Percentiles rank a stretch among this genome's conserved stretches.
phyloP scores from a whole-genome alignment of 1,139 yeast species.

The Geotrichum carabidarum region DNA sequence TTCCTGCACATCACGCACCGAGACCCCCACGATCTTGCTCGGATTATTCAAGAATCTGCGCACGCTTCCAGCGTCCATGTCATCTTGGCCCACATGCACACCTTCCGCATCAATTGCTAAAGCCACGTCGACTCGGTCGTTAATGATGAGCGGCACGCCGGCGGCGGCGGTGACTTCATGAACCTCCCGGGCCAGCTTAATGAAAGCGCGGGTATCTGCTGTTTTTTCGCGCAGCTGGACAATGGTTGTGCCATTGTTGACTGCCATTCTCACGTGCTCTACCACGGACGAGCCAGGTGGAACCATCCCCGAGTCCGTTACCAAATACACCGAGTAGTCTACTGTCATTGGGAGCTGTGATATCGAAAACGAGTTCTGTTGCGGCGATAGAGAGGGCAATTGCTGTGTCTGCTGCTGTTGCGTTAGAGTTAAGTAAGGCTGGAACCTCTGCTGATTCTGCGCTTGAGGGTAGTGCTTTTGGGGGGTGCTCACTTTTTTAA shows the following conservation, averaged over 20 bases:
- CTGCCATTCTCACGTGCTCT: conserved; percentile 48
- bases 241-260: conserved; percentile 69
- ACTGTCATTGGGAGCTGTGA: conserved; percentile 25
- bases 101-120: conserved; percentile 88
- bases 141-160: conserved; percentile 74
- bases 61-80: conserved; percentile 60
- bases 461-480: neutral
- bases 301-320: conserved; percentile 74
- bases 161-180: conserved; percentile 56
- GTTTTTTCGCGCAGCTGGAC: conserved; percentile 82
- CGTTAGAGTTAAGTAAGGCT: neutral
- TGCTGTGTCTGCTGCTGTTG: neutral
- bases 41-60: conserved; percentile 59
- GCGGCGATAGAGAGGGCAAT: neutral
- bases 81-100: conserved; percentile 91
- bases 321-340: conserved; percentile 69
- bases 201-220: conserved; percentile 62
- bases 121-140: conserved; percentile 86
- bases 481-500: neutral
- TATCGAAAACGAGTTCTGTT: neutral
- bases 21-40: conserved; percentile 72
- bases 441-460: neutral
- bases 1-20: conserved; percentile 59
- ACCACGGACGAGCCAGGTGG: conserved; percentile 59
- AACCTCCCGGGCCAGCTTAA: conserved; percentile 55